Conservation (phyloP, 805 yeast genomes). For the Wickerhamiella domercqiae region DNA sequence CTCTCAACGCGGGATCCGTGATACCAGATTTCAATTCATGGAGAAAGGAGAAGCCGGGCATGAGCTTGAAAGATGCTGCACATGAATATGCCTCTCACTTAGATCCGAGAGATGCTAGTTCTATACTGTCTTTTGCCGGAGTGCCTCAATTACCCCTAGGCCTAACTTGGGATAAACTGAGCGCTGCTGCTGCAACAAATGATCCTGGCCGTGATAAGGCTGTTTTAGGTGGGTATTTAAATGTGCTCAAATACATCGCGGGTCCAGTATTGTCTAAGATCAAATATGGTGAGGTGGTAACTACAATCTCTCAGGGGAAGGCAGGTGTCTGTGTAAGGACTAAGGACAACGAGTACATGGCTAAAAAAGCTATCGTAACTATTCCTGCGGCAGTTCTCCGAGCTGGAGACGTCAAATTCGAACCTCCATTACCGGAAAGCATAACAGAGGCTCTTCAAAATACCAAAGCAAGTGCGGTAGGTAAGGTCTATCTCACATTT, state of each 20-base stretch:
- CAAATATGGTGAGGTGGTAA: slow-evolving; percentile 11
- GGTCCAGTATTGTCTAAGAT: slow-evolving; percentile 11
- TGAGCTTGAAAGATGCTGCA: slow-evolving; percentile 10
- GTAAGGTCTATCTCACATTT: slow-evolving; percentile 61
- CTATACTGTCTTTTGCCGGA: slow-evolving; percentile 8
- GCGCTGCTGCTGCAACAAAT: not conserved
- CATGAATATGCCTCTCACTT: slow-evolving; percentile 6
- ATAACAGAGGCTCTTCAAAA: slow-evolving; percentile 10
- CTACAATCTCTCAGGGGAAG: slow-evolving; percentile 5
- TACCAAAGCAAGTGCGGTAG: slow-evolving; percentile 38
- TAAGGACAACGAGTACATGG: slow-evolving; percentile 12
- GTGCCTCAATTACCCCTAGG: slow-evolving; percentile 9
- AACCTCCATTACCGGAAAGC: slow-evolving; percentile 12
- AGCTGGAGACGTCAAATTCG: slow-evolving; percentile 11
- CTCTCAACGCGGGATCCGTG: slow-evolving; percentile 9
- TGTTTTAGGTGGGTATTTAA: slow-evolving; percentile 15
- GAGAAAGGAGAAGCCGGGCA: slow-evolving; percentile 6
- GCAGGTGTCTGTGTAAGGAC: slow-evolving; percentile 13
- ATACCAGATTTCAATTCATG: slow-evolving; percentile 11
- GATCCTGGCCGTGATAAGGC: slow-evolving; percentile 17
- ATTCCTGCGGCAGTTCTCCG: slow-evolving; percentile 17
- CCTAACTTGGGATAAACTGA: not conserved
- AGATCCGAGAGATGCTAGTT: slow-evolving; percentile 8
- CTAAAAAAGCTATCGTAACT: slow-evolving; percentile 18
- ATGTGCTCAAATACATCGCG: slow-evolving; percentile 8